A percentile compares a stretch with the other conserved stretches of the same genome.
Conservation (phyloP, 371 early-diverging fungal genomes). For the Syncephalastrum racemosum region DNA sequence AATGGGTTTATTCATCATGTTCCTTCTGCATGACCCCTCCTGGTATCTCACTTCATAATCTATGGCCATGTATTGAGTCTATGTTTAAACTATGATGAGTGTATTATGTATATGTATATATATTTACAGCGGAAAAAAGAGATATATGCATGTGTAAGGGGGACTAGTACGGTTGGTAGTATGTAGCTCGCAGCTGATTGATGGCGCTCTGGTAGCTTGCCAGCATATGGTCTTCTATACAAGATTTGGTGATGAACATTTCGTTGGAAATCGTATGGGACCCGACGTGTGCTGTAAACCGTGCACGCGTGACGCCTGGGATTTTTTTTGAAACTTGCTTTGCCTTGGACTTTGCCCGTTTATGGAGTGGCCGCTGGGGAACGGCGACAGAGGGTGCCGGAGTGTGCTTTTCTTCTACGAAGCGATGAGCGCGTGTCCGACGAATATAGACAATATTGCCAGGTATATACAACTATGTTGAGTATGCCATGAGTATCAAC, state of each 20-base stretch:
- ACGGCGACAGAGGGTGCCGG: conserved; percentile 4
- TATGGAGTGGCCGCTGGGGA: conserved; percentile 10
- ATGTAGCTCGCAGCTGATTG: conserved; percentile 18
- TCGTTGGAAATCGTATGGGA: conserved; percentile 28
- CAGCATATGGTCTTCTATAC: conserved; percentile 46
- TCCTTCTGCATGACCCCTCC: too few species aligned
- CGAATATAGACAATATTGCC: conserved; percentile 39
- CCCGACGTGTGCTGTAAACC: conserved; percentile 20
- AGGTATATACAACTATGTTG: conserved; percentile 38
- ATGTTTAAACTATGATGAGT: too few species aligned
- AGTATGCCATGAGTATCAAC: neutral
- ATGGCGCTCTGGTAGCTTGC: conserved; percentile 31
- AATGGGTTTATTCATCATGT: too few species aligned
- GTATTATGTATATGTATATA: too few species aligned
- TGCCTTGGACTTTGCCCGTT: conserved; percentile 14
- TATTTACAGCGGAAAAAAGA: too few species aligned
- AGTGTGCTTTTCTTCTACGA: conserved; percentile 5
- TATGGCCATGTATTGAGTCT: too few species aligned
- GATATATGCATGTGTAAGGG: too few species aligned
- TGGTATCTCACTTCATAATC: too few species aligned
- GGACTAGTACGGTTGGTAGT: conserved; percentile 14
- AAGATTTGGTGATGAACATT: conserved; percentile 39
- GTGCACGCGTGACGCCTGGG: conserved; percentile 19
- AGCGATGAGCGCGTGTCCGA: conserved; percentile 19
- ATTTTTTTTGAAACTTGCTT: conserved; percentile 25